These are phyloP conservation scores for Chamaenerion angustifolium DNA, from an alignment of 345 rosid genomes.

Conservation along the genomic window DNA sequence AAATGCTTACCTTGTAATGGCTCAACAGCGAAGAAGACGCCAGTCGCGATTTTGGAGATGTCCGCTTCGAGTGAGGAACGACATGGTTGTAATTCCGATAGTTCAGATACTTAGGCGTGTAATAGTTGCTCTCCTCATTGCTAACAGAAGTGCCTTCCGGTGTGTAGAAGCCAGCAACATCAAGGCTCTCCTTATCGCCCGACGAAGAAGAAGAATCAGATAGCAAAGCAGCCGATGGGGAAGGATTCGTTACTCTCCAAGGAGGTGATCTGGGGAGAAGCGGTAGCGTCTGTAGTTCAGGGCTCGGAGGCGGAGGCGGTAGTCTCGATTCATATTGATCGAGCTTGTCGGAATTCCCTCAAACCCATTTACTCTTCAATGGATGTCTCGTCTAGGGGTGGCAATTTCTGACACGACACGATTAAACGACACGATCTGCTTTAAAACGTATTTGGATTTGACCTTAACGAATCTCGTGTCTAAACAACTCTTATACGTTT, in stretches of 20 bases:
- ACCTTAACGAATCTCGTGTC: too few species aligned
- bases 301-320: conserved; percentile 51
- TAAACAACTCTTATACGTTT: too few species aligned
- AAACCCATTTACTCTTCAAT: too few species aligned
- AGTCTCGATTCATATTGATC: conserved; percentile 29
- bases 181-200: conserved; percentile 46
- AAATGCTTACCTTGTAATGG: too few species aligned
- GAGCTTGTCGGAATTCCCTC: conserved; percentile 25
- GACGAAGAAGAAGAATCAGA: conserved; percentile 35
- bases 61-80: conserved; percentile 70
- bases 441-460: too few species aligned
- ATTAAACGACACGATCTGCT: too few species aligned
- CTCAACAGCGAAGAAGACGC: conserved; percentile 54
- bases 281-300: conserved; percentile 87
- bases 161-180: too few species aligned
- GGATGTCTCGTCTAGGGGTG: conserved; percentile 47
- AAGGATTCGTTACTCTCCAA: conserved; percentile 7
- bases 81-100: conserved; percentile 3
- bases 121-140: too few species aligned
- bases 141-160: too few species aligned
- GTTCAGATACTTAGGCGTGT: conserved; percentile 23
- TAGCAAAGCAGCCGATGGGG: conserved; percentile 34
- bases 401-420: too few species aligned
- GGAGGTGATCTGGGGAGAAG: conserved; percentile 45
- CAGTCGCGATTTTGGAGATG: conserved; percentile 59